Conservation (phyloP, 106 monocot species). For the Triglochin maritima region DNA sequence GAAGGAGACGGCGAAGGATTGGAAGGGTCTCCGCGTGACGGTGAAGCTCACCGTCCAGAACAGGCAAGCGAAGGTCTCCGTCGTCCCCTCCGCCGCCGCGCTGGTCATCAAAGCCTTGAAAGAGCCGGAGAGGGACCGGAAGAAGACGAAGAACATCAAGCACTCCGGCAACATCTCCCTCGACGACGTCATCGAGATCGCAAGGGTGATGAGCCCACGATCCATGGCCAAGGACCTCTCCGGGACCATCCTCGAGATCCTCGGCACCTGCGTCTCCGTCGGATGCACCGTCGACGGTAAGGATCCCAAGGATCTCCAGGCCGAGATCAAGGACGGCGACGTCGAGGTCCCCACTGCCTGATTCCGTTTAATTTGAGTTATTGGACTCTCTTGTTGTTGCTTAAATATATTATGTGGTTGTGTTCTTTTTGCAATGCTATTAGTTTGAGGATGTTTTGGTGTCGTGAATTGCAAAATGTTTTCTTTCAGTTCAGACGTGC, state of each 20-base stretch:
- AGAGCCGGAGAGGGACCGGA: constrained; percentile 60
- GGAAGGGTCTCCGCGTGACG: constrained; percentile 68
- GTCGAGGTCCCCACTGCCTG: constrained; percentile 33
- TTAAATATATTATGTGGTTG: too few relatives aligned
- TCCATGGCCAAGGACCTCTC: constrained; percentile 63
- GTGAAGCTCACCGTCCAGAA: constrained; percentile 68
- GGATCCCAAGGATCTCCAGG: constrained; percentile 57
- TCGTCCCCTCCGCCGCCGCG: constrained; percentile 57
- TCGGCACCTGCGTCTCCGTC: constrained; percentile 59
- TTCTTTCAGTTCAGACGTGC: too few relatives aligned
- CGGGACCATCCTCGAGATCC: constrained; percentile 53
- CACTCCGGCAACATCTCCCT: constrained; percentile 54
- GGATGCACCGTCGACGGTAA: constrained; percentile 61
- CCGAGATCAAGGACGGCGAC: constrained; percentile 33
- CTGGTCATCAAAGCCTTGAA: constrained; percentile 61
- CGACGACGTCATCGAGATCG: constrained; percentile 59
- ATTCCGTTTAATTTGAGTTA: background rate
- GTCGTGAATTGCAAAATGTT: too few relatives aligned
- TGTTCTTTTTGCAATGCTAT: too few relatives aligned
- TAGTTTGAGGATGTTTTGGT: too few relatives aligned
- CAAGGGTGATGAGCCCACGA: constrained; percentile 35
- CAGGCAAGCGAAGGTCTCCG: constrained; percentile 54
- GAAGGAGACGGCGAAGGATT: constrained; percentile 60
- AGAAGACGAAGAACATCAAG: constrained; percentile 65
- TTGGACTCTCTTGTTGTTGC: too few relatives aligned